Evolutionary conservation across 768 basidiomycete genomes (phyloP).

Genomic region (Rhodocollybia butyracea): DNA sequence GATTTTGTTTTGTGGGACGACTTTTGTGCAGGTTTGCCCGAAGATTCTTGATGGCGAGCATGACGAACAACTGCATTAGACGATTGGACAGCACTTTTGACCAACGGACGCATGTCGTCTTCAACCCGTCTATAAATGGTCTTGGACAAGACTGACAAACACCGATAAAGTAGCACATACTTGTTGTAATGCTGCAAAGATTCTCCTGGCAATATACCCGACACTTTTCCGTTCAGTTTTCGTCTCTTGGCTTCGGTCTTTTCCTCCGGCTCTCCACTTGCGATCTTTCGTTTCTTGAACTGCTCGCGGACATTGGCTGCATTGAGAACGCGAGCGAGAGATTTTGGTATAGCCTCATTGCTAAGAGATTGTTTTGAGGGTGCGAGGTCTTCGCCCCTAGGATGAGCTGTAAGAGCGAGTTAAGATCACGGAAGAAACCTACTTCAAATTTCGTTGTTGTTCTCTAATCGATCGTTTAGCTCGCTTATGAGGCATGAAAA

Average conservation of each 20-base stretch:
- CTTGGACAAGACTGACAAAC: background rate
- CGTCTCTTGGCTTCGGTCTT: constrained; percentile 15
- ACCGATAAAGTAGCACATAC: constrained; percentile 33
- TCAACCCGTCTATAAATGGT: constrained; percentile 60
- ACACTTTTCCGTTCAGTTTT: constrained; percentile 14
- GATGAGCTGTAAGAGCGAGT: background rate
- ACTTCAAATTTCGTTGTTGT: constrained; percentile 41
- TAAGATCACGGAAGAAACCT: constrained; percentile 11
- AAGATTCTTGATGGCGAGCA: constrained; percentile 32
- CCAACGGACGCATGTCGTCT: constrained; percentile 60
- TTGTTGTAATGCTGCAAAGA: constrained; percentile 74
- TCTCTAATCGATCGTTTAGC: constrained; percentile 52
- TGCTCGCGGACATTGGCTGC: constrained; percentile 56
- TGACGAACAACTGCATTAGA: constrained; percentile 52
- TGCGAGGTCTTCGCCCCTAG: constrained; percentile 48
- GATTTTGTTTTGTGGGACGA: constrained; percentile 9
- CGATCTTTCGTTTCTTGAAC: constrained; percentile 41
- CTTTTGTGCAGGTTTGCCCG: constrained; percentile 1
- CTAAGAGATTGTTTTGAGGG: constrained; percentile 39
- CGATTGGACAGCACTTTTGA: constrained; percentile 56
- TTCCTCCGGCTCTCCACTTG: constrained; percentile 24
- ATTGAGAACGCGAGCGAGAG: constrained; percentile 60
- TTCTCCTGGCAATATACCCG: constrained; percentile 63
- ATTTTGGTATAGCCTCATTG: constrained; percentile 69
- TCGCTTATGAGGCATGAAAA: constrained; percentile 62